Evolutionary conservation across 2,329 filamentous ascomycete species (phyloP).

Genomic region (Chlorencoelia australis): DNA sequence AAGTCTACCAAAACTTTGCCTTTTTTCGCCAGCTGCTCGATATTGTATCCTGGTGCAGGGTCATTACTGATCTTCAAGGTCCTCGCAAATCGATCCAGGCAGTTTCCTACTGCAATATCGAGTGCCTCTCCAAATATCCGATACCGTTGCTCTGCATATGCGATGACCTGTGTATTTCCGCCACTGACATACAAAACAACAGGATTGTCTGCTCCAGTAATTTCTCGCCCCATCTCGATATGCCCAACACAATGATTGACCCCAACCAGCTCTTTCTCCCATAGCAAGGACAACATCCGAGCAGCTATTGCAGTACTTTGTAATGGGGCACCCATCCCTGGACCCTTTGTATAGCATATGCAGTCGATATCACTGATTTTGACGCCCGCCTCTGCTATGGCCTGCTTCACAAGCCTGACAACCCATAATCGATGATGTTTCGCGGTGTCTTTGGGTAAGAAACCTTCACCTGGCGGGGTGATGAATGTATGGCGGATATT

Average conservation of each 20-base stretch:
- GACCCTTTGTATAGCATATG: constrained; percentile 91
- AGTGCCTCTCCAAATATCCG: constrained; percentile 97
- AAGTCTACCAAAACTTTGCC: constrained; percentile 68
- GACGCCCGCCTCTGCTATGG: constrained; percentile 60
- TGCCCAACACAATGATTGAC: constrained; percentile 98
- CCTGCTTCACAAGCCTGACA: constrained; percentile 66
- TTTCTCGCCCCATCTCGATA: constrained; percentile 94
- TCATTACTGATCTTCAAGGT: constrained; percentile 90
- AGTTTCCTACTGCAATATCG: constrained; percentile 96
- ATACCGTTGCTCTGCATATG: constrained; percentile 88
- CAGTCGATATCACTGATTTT: constrained; percentile 64
- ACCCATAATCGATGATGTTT: constrained; percentile 84
- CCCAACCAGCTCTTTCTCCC: constrained; percentile 80
- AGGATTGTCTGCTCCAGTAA: constrained; percentile 83
- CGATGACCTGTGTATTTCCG: constrained; percentile 96
- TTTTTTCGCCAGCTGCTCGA: constrained; percentile 82
- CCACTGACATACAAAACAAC: constrained; percentile 94
- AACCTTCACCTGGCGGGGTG: constrained; percentile 85
- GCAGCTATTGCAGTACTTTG: constrained; percentile 80
- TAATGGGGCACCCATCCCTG: constrained; percentile 92
- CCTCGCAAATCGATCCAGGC: constrained; percentile 88
- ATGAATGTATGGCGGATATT: constrained; percentile 93
- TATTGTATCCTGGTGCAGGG: constrained; percentile 94
- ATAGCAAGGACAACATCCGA: constrained; percentile 70
- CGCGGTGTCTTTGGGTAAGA: constrained; percentile 93